Base-by-base conservation (phyloP, 208 protist species). In the Naegleria lovaniensis region DNA sequence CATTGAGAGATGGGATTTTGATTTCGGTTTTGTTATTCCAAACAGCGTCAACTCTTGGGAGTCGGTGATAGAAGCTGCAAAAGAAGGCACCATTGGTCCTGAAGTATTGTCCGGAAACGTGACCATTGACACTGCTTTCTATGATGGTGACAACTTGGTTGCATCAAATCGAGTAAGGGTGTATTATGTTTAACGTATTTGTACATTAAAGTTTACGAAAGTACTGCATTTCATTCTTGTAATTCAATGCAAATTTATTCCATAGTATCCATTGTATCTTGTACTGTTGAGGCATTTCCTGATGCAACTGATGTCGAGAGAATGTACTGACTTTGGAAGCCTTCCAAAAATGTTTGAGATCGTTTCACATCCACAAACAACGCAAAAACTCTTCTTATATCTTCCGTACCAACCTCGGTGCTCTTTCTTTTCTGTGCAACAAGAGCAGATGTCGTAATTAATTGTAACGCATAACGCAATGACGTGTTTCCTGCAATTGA, bases 401-500 rank as follows among this genome's bases (percentile, higher is more conserved):
- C 99, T 39, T 97, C 93, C 25, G 98, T 94, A 22, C 96, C 96
- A 15, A 99, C 98, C 41, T 95, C 94, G 13, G 95, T 95, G 16
- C 94, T 96, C 92, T 97, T 97, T 58, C 98, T 95, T 93, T 99
- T 99, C 75, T 95, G 93, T 43, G 96, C 95, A 13, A 99, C 97
- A n/a, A 99, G 92, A 89, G 95, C 95, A 5, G 98, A 94, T 0
- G 98, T 97, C 0, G 98, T 99, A 92, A 99, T 99, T 58, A 99
- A 95, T 94, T 99, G 99, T 59, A 99, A 98, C 15, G 98, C 98
- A 92, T 99, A 99, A 36, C 99, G 96, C 58, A 99, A 95, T 0
- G 98, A 99, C 5, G 99, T 99, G 76, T 96, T 96, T 40, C 93
- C 91, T 19, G 95, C 99, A 22, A 99, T 97, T 92, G 96, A 96